Base-by-base conservation (phyloP, 2,329 filamentous ascomycete species). In the Penicillium sp. region DNA sequence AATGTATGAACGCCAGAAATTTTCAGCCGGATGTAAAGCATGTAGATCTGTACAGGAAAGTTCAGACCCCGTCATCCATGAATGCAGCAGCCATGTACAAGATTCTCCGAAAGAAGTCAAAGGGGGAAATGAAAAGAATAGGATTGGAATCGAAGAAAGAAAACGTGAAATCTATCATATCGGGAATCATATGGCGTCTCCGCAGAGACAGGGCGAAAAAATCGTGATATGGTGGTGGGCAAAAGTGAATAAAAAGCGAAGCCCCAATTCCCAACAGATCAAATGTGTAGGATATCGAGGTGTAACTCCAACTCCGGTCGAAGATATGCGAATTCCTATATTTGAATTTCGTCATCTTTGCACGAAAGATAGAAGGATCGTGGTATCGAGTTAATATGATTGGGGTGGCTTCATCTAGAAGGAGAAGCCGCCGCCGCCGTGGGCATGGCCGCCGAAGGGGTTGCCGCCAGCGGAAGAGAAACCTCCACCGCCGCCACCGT, bases 341-440 rank as follows among this genome's bases (percentile, higher is more conserved):
- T 47, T 40, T 16, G 36, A 19, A 18, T 14, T 40, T 50, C 51
- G 34, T 41, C 32, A 34, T 41, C 19, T 36, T 23, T 9, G 23
- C 18, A 43, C 47, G n/a, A 42, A 35, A 34, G 19, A 47, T 8
- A 40, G 41, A 40, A 57, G 41, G n/a, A 46, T 53, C 38, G 19
- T 48, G 51, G 51, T 43, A 54, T 44, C 26, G 26, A 39, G 34
- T 32, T 18, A 26, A 39, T 32, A 44, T n/a, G 34, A 32, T 19
- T 16, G 18, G 18, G 19, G 38, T 40, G 19, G 40, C 18, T 36
- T 43, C 35, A 39, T 60, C 71, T 79, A 79, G 65, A 87, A 88
- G 60, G 80, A 79, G 73, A 86, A 88, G 55, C 81, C 79, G 35
- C 76, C 79, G 35, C 76, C 78, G 42, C 79, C 79, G 40, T 75